Percentiles rank a stretch among this genome's conserved stretches.
phyloP scores from a whole-genome alignment of 257 asterid species.

The Salvia rosmarinus region DNA sequence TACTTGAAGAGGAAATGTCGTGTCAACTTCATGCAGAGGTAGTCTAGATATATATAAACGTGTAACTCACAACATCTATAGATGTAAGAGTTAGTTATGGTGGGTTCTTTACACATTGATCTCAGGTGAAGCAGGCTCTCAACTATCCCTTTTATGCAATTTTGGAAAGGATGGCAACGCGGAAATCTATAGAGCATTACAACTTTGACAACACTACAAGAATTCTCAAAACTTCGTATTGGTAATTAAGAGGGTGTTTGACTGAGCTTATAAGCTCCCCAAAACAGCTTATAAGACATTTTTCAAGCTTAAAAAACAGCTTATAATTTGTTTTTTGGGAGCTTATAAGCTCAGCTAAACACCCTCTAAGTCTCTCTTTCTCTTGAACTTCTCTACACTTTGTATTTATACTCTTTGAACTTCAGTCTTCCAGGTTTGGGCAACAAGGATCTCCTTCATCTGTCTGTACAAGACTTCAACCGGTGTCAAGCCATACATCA shows the following conservation, averaged over 20 bases:
- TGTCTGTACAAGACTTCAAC: conserved; percentile 79
- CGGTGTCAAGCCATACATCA: conserved; percentile 62
- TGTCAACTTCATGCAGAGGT: conserved; percentile 56
- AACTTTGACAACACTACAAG: too few relatives aligned
- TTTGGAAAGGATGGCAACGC: conserved; percentile 59
- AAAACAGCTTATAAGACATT: too few relatives aligned
- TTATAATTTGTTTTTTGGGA: too few relatives aligned
- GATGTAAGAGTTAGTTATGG: not conserved
- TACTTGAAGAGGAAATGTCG: conserved; percentile 53
- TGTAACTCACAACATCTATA: not conserved
- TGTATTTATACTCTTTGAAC: conserved; percentile 15
- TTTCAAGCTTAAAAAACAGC: too few relatives aligned
- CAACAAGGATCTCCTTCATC: conserved; percentile 56
- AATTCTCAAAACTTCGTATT: conserved; percentile 67
- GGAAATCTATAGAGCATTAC: conserved; percentile 68
- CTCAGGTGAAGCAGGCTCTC: conserved; percentile 65
- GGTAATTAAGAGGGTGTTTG: conserved; percentile 43
- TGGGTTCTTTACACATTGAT: conserved; percentile 14
- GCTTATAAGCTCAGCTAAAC: too few relatives aligned
- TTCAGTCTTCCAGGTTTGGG: conserved; percentile 67
- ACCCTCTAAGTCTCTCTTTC: not conserved
- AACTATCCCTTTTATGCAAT: conserved; percentile 61
- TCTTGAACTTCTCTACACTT: not conserved
- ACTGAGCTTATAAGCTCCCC: too few relatives aligned
- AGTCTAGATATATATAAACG: conserved; percentile 37